Evolutionary conservation across 1,284 basidiomycete species (phyloP).

Genomic region (Limonomyces culmigenus): DNA sequence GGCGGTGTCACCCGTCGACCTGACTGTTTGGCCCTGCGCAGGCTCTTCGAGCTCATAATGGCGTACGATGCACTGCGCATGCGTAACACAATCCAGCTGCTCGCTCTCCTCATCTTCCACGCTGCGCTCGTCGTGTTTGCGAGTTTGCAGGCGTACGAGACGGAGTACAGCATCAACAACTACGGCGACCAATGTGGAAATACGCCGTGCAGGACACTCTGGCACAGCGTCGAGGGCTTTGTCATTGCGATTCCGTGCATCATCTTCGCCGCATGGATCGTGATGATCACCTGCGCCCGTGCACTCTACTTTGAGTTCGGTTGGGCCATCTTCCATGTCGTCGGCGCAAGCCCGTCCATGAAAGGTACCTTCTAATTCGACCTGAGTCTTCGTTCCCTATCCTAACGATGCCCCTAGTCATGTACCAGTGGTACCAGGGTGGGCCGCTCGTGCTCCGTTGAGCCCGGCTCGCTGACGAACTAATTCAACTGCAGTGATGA

Average conservation of each 20-base stretch:
- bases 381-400: not conserved
- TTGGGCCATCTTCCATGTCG: constrained; percentile 77
- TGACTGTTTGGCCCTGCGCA: too few species aligned
- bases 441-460: too few species aligned
- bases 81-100: constrained; percentile 61
- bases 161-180: constrained; percentile 35
- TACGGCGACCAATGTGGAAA: constrained; percentile 7
- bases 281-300: constrained; percentile 20
- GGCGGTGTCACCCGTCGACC: constrained; percentile 1
- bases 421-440: constrained; percentile 81
- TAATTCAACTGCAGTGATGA: constrained; percentile 69
- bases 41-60: constrained; percentile 58
- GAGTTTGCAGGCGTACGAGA: constrained; percentile 60
- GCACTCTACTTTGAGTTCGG: constrained; percentile 28
- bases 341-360: constrained; percentile 65
- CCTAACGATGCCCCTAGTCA: too few species aligned
- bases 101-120: constrained; percentile 66
- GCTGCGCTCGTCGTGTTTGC: constrained; percentile 53
- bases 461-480: too few species aligned
- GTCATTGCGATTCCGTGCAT: constrained; percentile 23
- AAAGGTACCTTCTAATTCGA: constrained; percentile 35
- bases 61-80: constrained; percentile 57
- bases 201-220: constrained; percentile 8
- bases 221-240: constrained; percentile 21
- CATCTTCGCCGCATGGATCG: constrained; percentile 19